Evolutionary conservation across 108 stramenopile species (phyloP), one percentile per base, ranked within the genome.

Genomic region (Bacterosira constricta): DNA sequence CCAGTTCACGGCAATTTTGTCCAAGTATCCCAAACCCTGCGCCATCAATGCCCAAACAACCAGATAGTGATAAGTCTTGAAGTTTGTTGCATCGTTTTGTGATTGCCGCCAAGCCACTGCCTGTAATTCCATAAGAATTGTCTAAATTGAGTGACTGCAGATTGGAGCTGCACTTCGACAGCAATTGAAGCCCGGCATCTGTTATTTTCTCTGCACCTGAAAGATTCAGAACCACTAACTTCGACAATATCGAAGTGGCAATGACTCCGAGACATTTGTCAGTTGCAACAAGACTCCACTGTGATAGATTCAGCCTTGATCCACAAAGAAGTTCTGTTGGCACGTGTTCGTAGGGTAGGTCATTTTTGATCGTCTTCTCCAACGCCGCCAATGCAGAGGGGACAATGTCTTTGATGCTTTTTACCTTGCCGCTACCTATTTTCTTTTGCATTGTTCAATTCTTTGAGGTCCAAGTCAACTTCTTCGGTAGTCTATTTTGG

Each of bases 31-130:
- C 76, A 52, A 82, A 85, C 1, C 77, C 76, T 3, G 42, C 52
- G n/a, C 70, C 75, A 37, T 68, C 42, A 39, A 85, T 73, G 21
- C 80, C 77, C 71, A 81, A 39, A 35, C 79, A 81, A 13, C 80
- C 80, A 3, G 77, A 53, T 34, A 85, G 50, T 11, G 75, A 81
- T 1, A 85, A 42, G 12, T 74, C 17, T 12, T 65, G 29, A 2
- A 85, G 71, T 29, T 72, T 20, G 4, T 17, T 31, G 46, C 80
- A 81, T 29, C 31, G 29, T 21, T 59, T 71, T 23, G 70, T 71
- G 1, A 82, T 39, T 1, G 55, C 15, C 10, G 49, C 13, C 47
- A 82, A 49, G 3, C 81, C 81, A 44, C 4, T 30, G 4, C 54
- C 71, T 6, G 81, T 71, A 20, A 82, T 72, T 46, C 27, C 46